phyloP scores from a whole-genome alignment of 2,329 filamentous ascomycete species.

The Fusarium tuaranense region DNA sequence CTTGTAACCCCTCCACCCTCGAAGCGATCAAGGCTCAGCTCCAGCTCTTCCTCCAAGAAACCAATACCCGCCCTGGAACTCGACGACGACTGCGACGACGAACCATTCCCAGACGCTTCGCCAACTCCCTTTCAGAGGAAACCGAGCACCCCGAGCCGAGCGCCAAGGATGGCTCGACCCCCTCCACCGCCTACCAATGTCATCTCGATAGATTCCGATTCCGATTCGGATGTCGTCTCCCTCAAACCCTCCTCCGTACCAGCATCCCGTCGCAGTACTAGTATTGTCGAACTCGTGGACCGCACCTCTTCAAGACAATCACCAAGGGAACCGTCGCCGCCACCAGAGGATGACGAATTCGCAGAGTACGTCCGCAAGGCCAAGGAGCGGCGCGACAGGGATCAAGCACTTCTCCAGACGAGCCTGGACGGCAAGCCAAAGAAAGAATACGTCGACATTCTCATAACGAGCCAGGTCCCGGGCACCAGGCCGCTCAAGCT shows the following conservation, averaged over 20 bases:
- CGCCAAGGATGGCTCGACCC: constrained; percentile 6
- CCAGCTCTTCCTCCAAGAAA: constrained; percentile 36
- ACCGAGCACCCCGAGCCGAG: constrained; percentile 15
- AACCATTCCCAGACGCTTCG: constrained; percentile 34
- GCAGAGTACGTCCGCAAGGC: constrained; percentile 60
- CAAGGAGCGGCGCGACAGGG: constrained; percentile 46
- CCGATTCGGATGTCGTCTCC: constrained; percentile 35
- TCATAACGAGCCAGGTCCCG: constrained; percentile 73
- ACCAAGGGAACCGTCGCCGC: constrained; percentile 8
- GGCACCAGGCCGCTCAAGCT: constrained; percentile 64
- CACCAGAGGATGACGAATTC: constrained; percentile 55
- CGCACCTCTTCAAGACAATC: constrained; percentile 3
- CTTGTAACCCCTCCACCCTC: constrained; percentile 53
- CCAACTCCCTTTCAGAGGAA: constrained; percentile 31
- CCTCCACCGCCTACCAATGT: constrained; percentile 29
- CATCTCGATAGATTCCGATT: constrained; percentile 50
- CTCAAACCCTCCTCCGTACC: background rate
- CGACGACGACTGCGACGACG: constrained; percentile 14
- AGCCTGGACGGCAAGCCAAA: constrained; percentile 20
- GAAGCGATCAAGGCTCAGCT: constrained; percentile 50
- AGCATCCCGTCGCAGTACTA: constrained; percentile 3
- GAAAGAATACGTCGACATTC: constrained; percentile 47
- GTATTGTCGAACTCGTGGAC: constrained; percentile 30
- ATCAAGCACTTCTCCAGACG: constrained; percentile 37
- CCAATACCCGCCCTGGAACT: constrained; percentile 26